phyloP scores from a whole-genome alignment of 2,329 filamentous ascomycete species.

The Aspergillus pseudoglaucus region DNA sequence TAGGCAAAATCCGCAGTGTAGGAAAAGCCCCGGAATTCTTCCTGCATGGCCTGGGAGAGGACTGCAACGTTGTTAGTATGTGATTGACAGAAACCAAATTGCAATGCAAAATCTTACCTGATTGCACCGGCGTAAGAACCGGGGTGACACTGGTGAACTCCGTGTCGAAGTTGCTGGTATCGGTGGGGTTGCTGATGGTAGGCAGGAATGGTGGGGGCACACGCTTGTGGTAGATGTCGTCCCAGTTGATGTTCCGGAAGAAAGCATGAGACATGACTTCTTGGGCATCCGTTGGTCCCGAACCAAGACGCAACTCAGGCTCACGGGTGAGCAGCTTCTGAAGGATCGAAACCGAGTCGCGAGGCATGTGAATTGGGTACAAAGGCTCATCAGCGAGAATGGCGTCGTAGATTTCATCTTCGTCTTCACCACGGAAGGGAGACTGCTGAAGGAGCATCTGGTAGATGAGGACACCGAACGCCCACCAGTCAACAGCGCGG shows the following conservation, averaged over 20 bases:
- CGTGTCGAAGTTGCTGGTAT: constrained; percentile 99
- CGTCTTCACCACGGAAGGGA: constrained; percentile 96
- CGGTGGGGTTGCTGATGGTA: constrained; percentile 81
- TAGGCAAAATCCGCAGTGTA: constrained; percentile 88
- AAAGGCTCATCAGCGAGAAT: constrained; percentile 95
- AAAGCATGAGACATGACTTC: constrained; percentile 99
- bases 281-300: constrained; percentile 92
- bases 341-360: constrained; percentile 93
- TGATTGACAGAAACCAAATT: neutral
- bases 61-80: constrained; percentile 49
- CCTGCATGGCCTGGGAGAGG: constrained; percentile 96
- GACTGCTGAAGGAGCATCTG: constrained; percentile 99
- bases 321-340: constrained; percentile 96
- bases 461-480: constrained; percentile 97
- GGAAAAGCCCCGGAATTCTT: constrained; percentile 98
- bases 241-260: constrained; percentile 97
- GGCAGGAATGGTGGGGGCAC: constrained; percentile 85
- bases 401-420: constrained; percentile 98
- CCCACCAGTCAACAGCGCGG: constrained; percentile 98
- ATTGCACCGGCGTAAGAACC: constrained; percentile 93
- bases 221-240: constrained; percentile 95
- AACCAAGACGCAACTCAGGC: constrained; percentile 85
- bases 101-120: constrained; percentile 58
- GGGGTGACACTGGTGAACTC: constrained; percentile 98
- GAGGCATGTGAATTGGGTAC: constrained; percentile 97